Base-by-base conservation (phyloP, 805 yeast species). In the Pichia exigua region DNA sequence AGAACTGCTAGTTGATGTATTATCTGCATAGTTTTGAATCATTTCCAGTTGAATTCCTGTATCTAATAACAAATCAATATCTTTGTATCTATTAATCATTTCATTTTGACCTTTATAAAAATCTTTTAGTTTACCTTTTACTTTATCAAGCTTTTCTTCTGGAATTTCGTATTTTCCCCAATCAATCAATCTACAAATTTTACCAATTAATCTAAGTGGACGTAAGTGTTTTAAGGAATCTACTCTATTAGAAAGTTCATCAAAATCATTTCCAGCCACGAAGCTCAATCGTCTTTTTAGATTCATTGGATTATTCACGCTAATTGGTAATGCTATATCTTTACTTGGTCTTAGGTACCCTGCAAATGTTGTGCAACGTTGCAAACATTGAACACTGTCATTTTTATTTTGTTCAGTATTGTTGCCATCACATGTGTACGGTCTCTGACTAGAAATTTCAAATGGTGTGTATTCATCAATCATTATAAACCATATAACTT, bases 21-120 rank as follows among this genome's bases (percentile, higher is more conserved):
- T 55, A 39, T 57, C 72, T 4, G 78, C 80, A 59, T 86, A 85
- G 47, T 77, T 80, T 45, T 77, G 72, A 48, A 87, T 73, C 82
- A 86, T 82, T 44, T 76, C 71, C 53, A 75, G 73, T 57, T 82
- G 86, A 52, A 86, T 74, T 1, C 90, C 90, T 4, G 87, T 78
- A 60, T 85, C 94, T 45, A 86, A 70, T 48, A 85, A 69, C 47
- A 72, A 69, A 62, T 86, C 95, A 26, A 86, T 79, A 52, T 78
- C 84, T 39, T 65, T 64, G 59, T 77, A 83, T 49, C 78, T 70
- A 24, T 74, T 77, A 48, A 85, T 78, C 48, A 81, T 62, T 42
- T 72, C 78, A 62, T 86, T 86, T 65, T 85, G 92, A 2, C 67
- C 62, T 42, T 65, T 64, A 65, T 87, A 86, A 63, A 68, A 85